Base-by-base conservation (phyloP, 768 basidiomycete species). In the Termitomyces sp. region DNA sequence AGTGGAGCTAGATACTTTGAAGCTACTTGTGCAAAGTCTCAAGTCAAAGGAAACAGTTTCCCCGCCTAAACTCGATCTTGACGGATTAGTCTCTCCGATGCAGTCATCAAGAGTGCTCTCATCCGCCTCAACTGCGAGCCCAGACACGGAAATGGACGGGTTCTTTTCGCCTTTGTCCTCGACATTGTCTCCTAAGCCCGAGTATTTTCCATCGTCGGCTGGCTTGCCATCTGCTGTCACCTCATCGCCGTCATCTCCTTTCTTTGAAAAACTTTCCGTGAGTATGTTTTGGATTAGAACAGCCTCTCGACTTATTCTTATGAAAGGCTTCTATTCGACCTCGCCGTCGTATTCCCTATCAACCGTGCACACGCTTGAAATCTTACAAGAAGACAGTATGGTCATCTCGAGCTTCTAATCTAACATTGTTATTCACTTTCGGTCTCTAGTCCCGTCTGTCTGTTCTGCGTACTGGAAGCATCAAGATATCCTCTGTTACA, bases 401-500 rank as follows among this genome's bases (percentile, higher is more conserved):
- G 69, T 59, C 54, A 36, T 33, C 22, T 39, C 4, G 49, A 56
- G 50, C 20, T 56, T 33, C 29, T 2, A 24, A 26, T 28, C 28
- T 15, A 6, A 48, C 18, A 34, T 4, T n/a, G 45, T 36, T 39
- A 49, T 48, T 55, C 10, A 61, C 41, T 22, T 46, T 28, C 12
- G 45, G 12, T 13, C 16, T 52, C 15, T 50, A 86, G 84, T 75
- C 80, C 4, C 66, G 70, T 44, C 60, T 84, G 16, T 77, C 79
- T 5, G 73, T 80, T 37, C 65, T 89, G 28, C 74, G 77, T 18
- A 66, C 66, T 46, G 68, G 77, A 26, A 66, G 71, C 33, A 60
- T 88, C 50, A 73, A 72, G 45, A 65, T 87, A 22, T 69, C 77
- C 41, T 77, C 79, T 22, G 68, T 87, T 6, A 78, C 75, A 13